phyloP scores from a whole-genome alignment of 176 grass and related monocot species.

The Areca catechu region DNA sequence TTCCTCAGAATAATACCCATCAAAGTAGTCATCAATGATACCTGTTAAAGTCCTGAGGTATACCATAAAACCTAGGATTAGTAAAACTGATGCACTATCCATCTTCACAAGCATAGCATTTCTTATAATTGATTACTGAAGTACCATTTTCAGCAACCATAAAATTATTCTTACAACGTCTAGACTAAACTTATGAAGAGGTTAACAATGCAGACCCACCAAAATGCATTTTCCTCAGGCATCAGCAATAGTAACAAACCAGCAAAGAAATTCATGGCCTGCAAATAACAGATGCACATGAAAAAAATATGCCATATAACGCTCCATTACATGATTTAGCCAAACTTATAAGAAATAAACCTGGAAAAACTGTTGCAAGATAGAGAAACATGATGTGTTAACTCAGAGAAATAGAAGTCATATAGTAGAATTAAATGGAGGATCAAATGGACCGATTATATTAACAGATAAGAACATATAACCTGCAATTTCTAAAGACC shows the following conservation, averaged over 20 bases:
- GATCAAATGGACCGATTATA: neutral
- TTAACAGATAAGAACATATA: too few species aligned
- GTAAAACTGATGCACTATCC: too few species aligned
- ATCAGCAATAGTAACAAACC: slow-evolving; percentile 90
- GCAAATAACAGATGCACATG: slow-evolving; percentile 3
- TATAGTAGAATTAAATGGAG: slow-evolving; percentile 12
- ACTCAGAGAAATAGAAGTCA: neutral
- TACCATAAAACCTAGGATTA: neutral
- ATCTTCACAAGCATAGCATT: too few species aligned
- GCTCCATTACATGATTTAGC: too few species aligned
- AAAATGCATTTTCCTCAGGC: slow-evolving; percentile 99
- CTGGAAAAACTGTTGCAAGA: too few species aligned
- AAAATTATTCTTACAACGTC: too few species aligned
- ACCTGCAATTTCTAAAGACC: too few species aligned
- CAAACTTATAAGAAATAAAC: too few species aligned
- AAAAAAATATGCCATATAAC: too few species aligned
- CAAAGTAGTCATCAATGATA: slow-evolving; percentile 97
- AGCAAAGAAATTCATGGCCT: slow-evolving; percentile 99
- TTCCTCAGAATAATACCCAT: slow-evolving; percentile 97
- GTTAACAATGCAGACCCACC: slow-evolving; percentile 38
- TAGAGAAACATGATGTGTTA: too few species aligned
- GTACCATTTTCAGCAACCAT: neutral
- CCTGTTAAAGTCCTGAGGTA: slow-evolving; percentile 73
- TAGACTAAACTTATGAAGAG: neutral
- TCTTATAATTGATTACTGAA: too few species aligned